Evolutionary conservation across 352 stramenopile species (phyloP), one percentile per base, ranked within the genome.

Genomic region (Phytopythium helicoides): DNA sequence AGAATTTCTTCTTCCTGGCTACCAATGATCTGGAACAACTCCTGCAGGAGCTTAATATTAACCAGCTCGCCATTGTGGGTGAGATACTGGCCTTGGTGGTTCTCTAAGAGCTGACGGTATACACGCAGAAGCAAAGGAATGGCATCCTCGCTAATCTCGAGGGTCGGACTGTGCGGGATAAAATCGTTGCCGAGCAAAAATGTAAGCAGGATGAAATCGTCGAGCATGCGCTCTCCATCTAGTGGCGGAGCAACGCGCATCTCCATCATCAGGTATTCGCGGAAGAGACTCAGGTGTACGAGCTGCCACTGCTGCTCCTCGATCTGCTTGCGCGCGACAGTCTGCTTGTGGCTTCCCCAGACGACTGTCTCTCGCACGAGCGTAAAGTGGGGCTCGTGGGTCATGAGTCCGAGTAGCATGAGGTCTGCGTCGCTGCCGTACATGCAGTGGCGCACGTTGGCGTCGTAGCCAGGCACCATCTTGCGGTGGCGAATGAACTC

Each of bases 151-250:
- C 87, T 92, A 70, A 99, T 99, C 75, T 99, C 96, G 9, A 99
- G 74, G 39, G 95, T 97, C 39, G 97, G 97, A 58, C 98, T 94
- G 64, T 99, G 97, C 15, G 98, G 98, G 52, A 99, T 94, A 54
- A 99, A 99, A 64, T 99, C 97, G 77, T 99, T 99, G 35, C 98
- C 98, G 3, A 99, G 87, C 37, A 99, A 76, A 68, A 99, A 99
- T n/a, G 96, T 99, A 49, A 99, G 84, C 60, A 99, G 90, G 9
- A 99, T 98, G 68, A 99, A 99, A 67, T 99, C 98, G 73, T 99
- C 97, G 56, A 99, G 94, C 53, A 98, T 92, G 16, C 96, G 81
- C 68, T 99, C 98, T 19, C 77, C 78, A 53, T 87, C 68, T 2
- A 88, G 42, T 3, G 72, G 73, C 15, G 63, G 37, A 36, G 73